A percentile compares a stretch with the other conserved stretches of the same genome.
Evolutionary conservation across 164 flowering plant genomes (phyloP).

Genomic region (Macadamia tetraphylla): DNA sequence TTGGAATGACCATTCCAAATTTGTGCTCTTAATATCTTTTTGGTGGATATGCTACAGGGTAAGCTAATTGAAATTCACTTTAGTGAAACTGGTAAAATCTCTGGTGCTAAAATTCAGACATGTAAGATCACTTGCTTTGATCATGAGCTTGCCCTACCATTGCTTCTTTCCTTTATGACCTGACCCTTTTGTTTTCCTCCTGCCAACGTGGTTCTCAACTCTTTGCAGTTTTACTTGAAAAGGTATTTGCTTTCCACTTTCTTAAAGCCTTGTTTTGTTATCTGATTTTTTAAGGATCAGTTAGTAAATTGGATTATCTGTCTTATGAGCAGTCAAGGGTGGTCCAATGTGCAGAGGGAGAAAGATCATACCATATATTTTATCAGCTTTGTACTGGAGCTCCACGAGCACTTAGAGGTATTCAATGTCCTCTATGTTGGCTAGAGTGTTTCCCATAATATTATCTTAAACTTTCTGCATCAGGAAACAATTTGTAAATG

Average conservation of each 20-base stretch:
- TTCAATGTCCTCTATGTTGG: not conserved
- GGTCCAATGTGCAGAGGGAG: constrained; percentile 90
- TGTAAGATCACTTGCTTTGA: constrained; percentile 52
- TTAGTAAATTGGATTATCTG: constrained; percentile 14
- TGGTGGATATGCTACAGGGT: constrained; percentile 49
- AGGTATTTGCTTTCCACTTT: constrained; percentile 44
- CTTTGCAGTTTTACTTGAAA: constrained; percentile 83
- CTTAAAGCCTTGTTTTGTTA: not conserved
- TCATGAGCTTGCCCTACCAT: not conserved
- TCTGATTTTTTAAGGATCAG: not conserved
- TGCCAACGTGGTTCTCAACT: constrained; percentile 13
- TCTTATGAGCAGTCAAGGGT: constrained; percentile 87
- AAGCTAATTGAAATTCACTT: constrained; percentile 97
- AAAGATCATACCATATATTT: constrained; percentile 94
- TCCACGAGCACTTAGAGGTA: constrained; percentile 73
- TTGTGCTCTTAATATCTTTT: constrained; percentile 1
- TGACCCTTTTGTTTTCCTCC: constrained; percentile 20
- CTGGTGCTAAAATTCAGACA: constrained; percentile 95
- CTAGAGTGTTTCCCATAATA: too few species aligned
- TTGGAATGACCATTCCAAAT: not conserved
- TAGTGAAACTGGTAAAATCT: constrained; percentile 89
- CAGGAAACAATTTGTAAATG: too few species aligned
- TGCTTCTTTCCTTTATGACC: constrained; percentile 5
- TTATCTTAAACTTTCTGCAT: too few species aligned
- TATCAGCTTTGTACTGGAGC: constrained; percentile 99